Conservation (phyloP, 2,329 filamentous ascomycete genomes). For the Pseudocercospora fuligena region DNA sequence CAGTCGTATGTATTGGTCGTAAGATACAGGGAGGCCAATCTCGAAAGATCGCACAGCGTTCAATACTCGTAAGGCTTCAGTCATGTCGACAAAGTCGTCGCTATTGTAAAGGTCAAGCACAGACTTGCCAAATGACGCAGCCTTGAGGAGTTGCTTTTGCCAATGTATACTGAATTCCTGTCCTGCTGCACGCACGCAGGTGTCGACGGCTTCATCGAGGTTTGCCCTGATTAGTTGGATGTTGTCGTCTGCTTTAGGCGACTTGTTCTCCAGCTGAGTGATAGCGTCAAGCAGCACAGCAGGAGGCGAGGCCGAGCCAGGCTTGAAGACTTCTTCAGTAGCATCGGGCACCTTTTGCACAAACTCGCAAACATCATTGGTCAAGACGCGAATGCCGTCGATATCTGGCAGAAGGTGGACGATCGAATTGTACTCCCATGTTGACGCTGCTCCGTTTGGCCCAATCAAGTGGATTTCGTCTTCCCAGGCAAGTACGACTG, state of each 20-base stretch:
- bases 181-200: constrained; percentile 89
- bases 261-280: constrained; percentile 87
- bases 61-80: constrained; percentile 86
- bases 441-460: constrained; percentile 74
- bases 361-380: constrained; percentile 95
- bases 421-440: constrained; percentile 78
- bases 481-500: constrained; percentile 92
- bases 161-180: constrained; percentile 88
- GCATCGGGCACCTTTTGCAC: constrained; percentile 82
- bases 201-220: constrained; percentile 90
- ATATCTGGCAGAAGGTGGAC: constrained; percentile 86
- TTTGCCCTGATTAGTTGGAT: constrained; percentile 90
- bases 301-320: constrained; percentile 84
- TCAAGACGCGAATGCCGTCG: constrained; percentile 88
- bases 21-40: constrained; percentile 85
- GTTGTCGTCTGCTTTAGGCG: constrained; percentile 95
- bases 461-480: constrained; percentile 96
- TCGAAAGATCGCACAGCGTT: constrained; percentile 93
- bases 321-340: constrained; percentile 79
- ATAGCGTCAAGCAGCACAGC: constrained; percentile 94
- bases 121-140: constrained; percentile 96
- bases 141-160: constrained; percentile 96
- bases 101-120: constrained; percentile 97
- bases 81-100: constrained; percentile 98
- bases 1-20: constrained; percentile 89